These are phyloP conservation scores for Saturnispora mendoncae DNA, from an alignment of 805 yeast species.

Conservation along the genomic window DNA sequence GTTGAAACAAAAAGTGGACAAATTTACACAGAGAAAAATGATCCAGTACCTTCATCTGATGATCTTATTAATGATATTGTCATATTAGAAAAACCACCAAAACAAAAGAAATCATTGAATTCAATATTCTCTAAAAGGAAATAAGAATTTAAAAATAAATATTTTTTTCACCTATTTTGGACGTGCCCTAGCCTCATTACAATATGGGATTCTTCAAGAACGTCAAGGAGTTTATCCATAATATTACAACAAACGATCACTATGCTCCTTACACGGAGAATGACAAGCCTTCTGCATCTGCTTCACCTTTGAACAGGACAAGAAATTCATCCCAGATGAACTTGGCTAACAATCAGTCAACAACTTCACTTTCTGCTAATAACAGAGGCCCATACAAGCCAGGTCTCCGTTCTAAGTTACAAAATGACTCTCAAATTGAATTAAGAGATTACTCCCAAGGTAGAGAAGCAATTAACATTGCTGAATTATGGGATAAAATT, in stretches of 20 bases:
- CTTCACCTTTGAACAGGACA: conserved; percentile 21
- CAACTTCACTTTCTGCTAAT: conserved; percentile 19
- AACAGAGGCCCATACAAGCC: conserved; percentile 31
- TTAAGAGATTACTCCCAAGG: conserved; percentile 35
- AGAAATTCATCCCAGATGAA: conserved; percentile 23
- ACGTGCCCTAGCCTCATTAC: neutral
- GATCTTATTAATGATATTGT: conserved; percentile 1
- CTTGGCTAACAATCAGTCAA: conserved; percentile 24
- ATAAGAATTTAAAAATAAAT: neutral
- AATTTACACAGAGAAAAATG: no score
- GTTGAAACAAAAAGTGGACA: neutral
- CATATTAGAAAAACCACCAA: conserved; percentile 1
- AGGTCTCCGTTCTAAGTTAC: conserved; percentile 32
- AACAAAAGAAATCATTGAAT: neutral
- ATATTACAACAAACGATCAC: conserved; percentile 51
- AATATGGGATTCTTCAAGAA: conserved; percentile 25
- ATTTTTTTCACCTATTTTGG: neutral
- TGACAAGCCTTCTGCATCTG: conserved; percentile 23
- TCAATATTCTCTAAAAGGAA: conserved; percentile 4
- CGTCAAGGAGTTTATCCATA: conserved; percentile 33
- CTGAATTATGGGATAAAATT: conserved; percentile 81
- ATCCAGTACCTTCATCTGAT: neutral
- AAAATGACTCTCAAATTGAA: conserved; percentile 48
- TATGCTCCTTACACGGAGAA: conserved; percentile 44
- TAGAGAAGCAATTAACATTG: conserved; percentile 54